Base-by-base conservation (phyloP, 768 basidiomycete genomes). In the Cubamyces lactineus region DNA sequence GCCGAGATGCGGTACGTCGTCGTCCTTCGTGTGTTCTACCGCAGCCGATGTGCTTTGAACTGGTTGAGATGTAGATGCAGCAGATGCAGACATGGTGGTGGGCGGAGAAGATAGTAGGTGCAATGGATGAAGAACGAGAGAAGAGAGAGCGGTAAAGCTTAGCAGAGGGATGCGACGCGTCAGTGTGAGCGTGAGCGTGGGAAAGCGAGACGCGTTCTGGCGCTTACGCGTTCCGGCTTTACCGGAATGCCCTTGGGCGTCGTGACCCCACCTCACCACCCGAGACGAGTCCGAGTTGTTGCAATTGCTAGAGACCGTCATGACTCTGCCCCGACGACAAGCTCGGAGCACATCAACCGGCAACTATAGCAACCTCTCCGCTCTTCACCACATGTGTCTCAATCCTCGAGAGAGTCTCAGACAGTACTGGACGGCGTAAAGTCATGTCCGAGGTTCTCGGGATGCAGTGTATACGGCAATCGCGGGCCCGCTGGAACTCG, bases 1-100 rank as follows among this genome's bases (percentile, higher is more conserved):
- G 43, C 94, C 92, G 0, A 96, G 83, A 70, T 90, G 86, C 5
- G 85, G 85, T 49, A 83, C 82, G 60, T 83, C 80, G 0, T 81
- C 77, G 11, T 70, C 68, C 58, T 74, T 72, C 17, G 65, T 55
- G 28, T 70, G 49, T 41, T 72, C 71, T 1, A 55, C 61, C 6
- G 65, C 58, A 19, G 70, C 70, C 2, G 68, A 63, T 1, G 69
- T 54, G 47, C 51, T 53, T 11, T 72, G 71, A 5, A 67, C 59
- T 16, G 65, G 48, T 40, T 73, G 70, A 34, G 72, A 71, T n/a
- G 70, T 68, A 16, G 72, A 68, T n/a, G 73, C 61, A 34, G 67
- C 56, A 23, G 70, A 56, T 19, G 70, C 59, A 45, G 72, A 71
- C 70, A 74, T 70, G 57, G 47, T 59, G 40, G 52, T 28, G 45